Percentiles rank a stretch among this genome's conserved stretches.
phyloP scores from a whole-genome alignment of 2,329 filamentous ascomycete species.

The Lanzia echinophila region DNA sequence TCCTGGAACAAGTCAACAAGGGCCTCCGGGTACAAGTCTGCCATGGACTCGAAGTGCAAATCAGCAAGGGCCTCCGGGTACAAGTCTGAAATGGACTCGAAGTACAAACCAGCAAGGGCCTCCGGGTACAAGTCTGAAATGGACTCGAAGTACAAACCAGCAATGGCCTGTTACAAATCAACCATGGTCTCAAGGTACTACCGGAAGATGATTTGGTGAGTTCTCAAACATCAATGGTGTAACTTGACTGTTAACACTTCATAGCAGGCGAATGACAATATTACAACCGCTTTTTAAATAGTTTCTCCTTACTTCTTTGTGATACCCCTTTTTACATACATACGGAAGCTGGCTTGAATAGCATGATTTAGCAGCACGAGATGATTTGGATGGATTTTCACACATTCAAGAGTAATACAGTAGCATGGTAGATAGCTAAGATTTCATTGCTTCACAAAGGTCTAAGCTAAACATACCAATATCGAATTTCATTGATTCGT shows the following conservation, averaged over 20 bases:
- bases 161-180: background rate
- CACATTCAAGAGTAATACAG: background rate
- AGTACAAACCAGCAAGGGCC: background rate
- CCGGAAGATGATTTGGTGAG: no score
- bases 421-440: background rate
- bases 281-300: background rate
- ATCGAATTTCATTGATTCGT: conserved; percentile 12
- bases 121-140: no score
- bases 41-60: no score
- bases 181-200: no score
- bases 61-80: background rate
- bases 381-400: background rate
- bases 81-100: no score
- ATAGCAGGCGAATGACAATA: background rate
- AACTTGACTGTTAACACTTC: background rate
- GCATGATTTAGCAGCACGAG: background rate
- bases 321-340: conserved; percentile 6
- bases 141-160: no score
- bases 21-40: background rate
- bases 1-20: no score
- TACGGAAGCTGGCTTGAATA: background rate
- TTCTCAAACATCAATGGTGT: background rate
- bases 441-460: conserved; percentile 3
- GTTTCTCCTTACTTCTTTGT: background rate
- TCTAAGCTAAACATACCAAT: conserved; percentile 19